Evolutionary conservation across 179 eudicot genomes (phyloP), one percentile per base, ranked within the genome.

Genomic region (Beta lomatogona): DNA sequence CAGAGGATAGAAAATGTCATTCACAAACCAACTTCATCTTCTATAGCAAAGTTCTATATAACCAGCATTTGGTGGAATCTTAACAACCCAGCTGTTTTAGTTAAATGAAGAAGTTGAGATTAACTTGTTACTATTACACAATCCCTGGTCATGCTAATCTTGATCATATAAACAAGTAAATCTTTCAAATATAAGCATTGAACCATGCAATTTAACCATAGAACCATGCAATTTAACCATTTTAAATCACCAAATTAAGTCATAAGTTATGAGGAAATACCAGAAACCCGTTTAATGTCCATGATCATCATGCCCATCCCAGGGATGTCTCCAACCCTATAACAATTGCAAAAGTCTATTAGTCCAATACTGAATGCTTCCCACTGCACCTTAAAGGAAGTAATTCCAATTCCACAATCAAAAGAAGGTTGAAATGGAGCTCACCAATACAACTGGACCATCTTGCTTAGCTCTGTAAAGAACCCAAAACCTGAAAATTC

Each of bases 251-350:
- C 74, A 72, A 1, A n/a, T 53, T 6, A 53, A 41, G 54, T 53
- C 54, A 73, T 45, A 77, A 73, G 68, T 63, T 77, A 2, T 59
- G 41, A 74, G 18, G 59, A 75, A 53, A 74, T 82, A 77, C 55
- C 76, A 75, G 71, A 36, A 81, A 60, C 57, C 80, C 81, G 89
- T 91, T 91, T 91, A 89, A 81, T 89, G 93, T 12, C 85, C 97
- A 80, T 88, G 87, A 77, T 89, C 94, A 66, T 82, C 97, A 85
- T 95, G 98, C 31, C 98, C 99, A 7, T 95, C 99, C 99, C 99
- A 95, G 25, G 99, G 99, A 86, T 95, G 99, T 72, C 99, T 87
- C 99, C 94, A 95, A 57, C 99, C 99, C 99, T 95, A 79, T 79
- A 77, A 44, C 48, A 83, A 19, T 22, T 5, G 79, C n/a, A 74